Percentiles rank a stretch among this genome's conserved stretches.
These are phyloP conservation scores for Mrakia hoshinonis DNA, from an alignment of 768 basidiomycete genomes.

Conservation along the genomic window DNA sequence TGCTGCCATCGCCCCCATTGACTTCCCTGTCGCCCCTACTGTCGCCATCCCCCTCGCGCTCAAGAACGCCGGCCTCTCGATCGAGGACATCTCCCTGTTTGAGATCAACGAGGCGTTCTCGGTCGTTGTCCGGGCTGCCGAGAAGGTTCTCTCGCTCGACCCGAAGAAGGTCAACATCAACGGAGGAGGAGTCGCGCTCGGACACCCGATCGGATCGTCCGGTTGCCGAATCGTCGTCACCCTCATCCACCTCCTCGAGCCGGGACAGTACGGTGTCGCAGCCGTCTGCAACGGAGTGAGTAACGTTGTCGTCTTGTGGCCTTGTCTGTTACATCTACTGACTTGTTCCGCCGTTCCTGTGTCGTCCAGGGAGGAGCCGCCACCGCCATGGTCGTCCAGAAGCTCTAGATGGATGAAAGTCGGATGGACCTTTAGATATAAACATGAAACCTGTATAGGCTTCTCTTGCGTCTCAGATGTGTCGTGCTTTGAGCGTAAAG, in stretches of 20 bases:
- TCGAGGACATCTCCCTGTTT: conserved; percentile 78
- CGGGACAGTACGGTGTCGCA: conserved; percentile 88
- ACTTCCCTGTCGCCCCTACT: conserved; percentile 93
- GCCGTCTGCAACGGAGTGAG: conserved; percentile 94
- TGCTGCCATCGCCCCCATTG: conserved; percentile 89
- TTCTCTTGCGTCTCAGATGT: no score
- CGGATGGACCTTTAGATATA: background rate
- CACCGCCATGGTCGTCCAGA: conserved; percentile 81
- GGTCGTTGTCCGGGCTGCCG: conserved; percentile 79
- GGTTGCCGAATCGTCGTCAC: conserved; percentile 91
- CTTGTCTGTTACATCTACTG: background rate
- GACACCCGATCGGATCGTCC: conserved; percentile 85
- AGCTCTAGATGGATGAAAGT: conserved; percentile 47
- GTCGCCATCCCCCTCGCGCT: conserved; percentile 81
- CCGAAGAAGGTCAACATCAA: conserved; percentile 74
- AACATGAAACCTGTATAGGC: no score
- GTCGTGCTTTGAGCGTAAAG: no score
- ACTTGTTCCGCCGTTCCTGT: conserved; percentile 27
- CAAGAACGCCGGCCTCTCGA: conserved; percentile 69
- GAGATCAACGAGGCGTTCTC: conserved; percentile 99
- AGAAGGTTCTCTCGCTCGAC: conserved; percentile 76
- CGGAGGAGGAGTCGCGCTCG: conserved; percentile 92
- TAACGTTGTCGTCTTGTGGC: conserved; percentile 31
- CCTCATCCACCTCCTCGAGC: conserved; percentile 78
- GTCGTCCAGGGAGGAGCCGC: conserved; percentile 71